Evolutionary conservation across 192 early-diverging fungal genomes (phyloP), one percentile per base, ranked within the genome.

Genomic region (Diversispora epigaea): DNA sequence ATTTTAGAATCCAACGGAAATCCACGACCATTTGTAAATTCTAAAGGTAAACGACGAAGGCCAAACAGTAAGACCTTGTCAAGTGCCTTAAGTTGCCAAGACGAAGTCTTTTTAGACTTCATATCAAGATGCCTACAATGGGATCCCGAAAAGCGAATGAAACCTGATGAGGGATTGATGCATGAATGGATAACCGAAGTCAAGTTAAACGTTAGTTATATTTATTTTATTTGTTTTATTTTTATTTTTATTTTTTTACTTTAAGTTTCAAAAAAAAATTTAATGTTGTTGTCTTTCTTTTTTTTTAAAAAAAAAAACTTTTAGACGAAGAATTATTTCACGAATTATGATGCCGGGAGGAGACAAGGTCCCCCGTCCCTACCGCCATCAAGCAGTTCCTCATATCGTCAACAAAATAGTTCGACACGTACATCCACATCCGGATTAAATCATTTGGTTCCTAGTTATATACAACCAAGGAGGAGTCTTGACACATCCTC

Each of bases 121-220:
- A 85, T 99, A 57, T 64, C 84, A 49, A 83, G 83, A 22, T 94
- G 95, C 69, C 80, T 99, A 54, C 86, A 87, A 19, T 99, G 97
- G 97, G 93, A 96, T 77, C 95, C 97, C 8, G 87, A 91, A 64
- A 87, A 86, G 65, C 86, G 97, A 21, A 89, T 99, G 86, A 93
- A 86, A 32, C 95, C 97, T 40, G 82, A 84, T 11, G 93, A 96
- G 58, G 96, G 93, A 40, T 75, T 96, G 39, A 83, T 88, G 25
- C 97, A 99, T 72, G 90, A 90, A 45, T 96, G 91, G 88, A 92
- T 95, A 46, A 85, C 83, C 15, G 91, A 90, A 22, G 85, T 88
- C 14, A 75, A 75, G 22, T 14, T 75, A 41, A 49, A 49, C 15
- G 73, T 75, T 46, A 58, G 57, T 45, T 32, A 15, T 8, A 25